A percentile compares a stretch with the other conserved stretches of the same genome.
Conservation (phyloP, 148 eudicot species). For the Hydrangea macrophylla region DNA sequence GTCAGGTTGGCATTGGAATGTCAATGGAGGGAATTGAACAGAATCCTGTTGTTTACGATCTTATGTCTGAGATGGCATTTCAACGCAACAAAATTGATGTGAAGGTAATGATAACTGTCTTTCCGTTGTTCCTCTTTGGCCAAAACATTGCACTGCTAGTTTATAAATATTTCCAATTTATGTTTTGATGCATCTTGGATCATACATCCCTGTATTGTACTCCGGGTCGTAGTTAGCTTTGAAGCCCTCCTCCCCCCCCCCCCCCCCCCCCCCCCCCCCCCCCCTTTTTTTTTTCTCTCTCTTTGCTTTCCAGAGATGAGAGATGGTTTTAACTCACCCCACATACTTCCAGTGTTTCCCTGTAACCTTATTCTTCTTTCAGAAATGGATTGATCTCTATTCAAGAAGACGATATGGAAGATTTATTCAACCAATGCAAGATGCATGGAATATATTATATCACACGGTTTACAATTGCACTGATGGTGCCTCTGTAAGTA, state of each 20-base stretch:
- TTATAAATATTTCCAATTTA: neutral
- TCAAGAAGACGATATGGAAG: constrained; percentile 41
- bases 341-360: neutral
- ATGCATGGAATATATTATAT: constrained; percentile 49
- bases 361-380: constrained; percentile 5
- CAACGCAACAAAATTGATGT: constrained; percentile 33
- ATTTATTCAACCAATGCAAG: constrained; percentile 34
- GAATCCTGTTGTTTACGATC: constrained; percentile 54
- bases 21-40: constrained; percentile 62
- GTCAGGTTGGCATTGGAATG: constrained; percentile 64
- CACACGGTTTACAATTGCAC: constrained; percentile 51
- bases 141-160: neutral
- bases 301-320: neutral
- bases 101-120: constrained; percentile 27
- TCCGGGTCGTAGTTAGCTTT: neutral
- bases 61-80: constrained; percentile 58
- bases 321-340: neutral
- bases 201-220: neutral
- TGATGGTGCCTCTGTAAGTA: constrained; percentile 43
- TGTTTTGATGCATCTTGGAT: neutral
- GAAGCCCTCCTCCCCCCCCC: no score
- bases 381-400: constrained; percentile 43
- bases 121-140: constrained; percentile 4
- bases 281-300: no score
- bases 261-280: no score